Evolutionary conservation across 371 early-diverging fungal species (phyloP).

Genomic region (Phascolomyces articulosus): DNA sequence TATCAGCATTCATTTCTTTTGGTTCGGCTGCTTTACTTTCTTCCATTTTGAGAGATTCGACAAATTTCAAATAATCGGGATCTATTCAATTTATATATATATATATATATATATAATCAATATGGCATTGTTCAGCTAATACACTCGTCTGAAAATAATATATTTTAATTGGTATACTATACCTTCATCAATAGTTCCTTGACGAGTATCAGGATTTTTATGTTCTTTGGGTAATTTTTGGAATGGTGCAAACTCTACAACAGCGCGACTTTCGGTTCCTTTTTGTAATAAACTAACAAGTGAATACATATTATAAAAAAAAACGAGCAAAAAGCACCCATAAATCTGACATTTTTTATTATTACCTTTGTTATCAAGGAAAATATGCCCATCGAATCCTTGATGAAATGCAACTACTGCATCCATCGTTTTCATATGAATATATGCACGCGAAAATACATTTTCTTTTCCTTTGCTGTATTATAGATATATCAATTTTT

Average conservation of each 20-base stretch:
- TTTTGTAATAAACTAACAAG: background rate
- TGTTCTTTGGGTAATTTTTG: constrained; percentile 74
- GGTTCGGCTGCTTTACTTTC: constrained; percentile 38
- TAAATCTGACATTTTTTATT: too few relatives aligned
- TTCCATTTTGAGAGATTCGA: constrained; percentile 66
- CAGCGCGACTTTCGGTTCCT: constrained; percentile 74
- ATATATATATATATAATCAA: background rate
- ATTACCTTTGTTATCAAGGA: constrained; percentile 72
- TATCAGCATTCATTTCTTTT: constrained; percentile 32
- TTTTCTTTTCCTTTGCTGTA: constrained; percentile 74
- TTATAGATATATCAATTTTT: background rate
- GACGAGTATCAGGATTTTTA: constrained; percentile 67
- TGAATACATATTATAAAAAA: background rate
- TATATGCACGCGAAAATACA: constrained; percentile 77
- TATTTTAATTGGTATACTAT: constrained; percentile 3
- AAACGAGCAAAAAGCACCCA: too few relatives aligned
- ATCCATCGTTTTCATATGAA: constrained; percentile 73
- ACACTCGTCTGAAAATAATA: background rate
- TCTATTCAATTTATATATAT: constrained; percentile 42
- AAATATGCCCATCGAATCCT: constrained; percentile 79
- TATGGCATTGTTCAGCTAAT: too few relatives aligned
- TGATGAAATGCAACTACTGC: constrained; percentile 73
- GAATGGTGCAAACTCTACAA: constrained; percentile 84
- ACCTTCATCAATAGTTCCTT: constrained; percentile 82
- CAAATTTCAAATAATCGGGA: constrained; percentile 75